Evolutionary conservation across 2,329 filamentous ascomycete genomes (phyloP).

Genomic region (Herpotrichia juniperi): DNA sequence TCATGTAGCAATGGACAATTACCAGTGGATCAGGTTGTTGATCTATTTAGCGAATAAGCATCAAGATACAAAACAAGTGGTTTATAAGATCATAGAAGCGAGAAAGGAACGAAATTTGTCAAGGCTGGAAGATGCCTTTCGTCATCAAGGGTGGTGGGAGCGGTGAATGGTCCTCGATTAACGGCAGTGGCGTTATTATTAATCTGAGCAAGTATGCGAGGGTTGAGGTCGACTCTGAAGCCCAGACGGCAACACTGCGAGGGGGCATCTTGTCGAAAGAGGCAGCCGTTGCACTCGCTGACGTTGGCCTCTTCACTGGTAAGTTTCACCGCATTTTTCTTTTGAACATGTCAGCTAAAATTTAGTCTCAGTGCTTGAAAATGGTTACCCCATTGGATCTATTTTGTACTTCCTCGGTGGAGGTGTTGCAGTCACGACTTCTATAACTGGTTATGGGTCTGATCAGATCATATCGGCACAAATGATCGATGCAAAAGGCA

Average conservation of each 20-base stretch:
- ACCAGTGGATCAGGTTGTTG: too few relatives aligned
- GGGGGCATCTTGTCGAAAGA: not conserved
- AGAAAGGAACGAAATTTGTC: too few relatives aligned
- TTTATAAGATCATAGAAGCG: too few relatives aligned
- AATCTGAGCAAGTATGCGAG: constrained; percentile 1
- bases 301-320: not conserved
- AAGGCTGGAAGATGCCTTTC: too few relatives aligned
- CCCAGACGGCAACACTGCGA: not conserved
- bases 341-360: not conserved
- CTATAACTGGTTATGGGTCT: not conserved
- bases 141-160: not conserved
- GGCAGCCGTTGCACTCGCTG: not conserved
- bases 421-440: not conserved
- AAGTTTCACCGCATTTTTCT: not conserved
- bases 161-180: not conserved
- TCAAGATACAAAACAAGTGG: too few relatives aligned
- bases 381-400: not conserved
- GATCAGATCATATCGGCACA: constrained; percentile 1
- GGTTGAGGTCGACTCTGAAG: not conserved
- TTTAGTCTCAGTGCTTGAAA: not conserved
- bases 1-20: too few relatives aligned
- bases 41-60: too few relatives aligned
- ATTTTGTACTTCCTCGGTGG: constrained; percentile 2
- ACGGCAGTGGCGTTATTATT: constrained; percentile 1
- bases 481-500: constrained; percentile 1